Base-by-base conservation (phyloP, 352 stramenopile genomes). In the Globisporangium mamillatum region DNA sequence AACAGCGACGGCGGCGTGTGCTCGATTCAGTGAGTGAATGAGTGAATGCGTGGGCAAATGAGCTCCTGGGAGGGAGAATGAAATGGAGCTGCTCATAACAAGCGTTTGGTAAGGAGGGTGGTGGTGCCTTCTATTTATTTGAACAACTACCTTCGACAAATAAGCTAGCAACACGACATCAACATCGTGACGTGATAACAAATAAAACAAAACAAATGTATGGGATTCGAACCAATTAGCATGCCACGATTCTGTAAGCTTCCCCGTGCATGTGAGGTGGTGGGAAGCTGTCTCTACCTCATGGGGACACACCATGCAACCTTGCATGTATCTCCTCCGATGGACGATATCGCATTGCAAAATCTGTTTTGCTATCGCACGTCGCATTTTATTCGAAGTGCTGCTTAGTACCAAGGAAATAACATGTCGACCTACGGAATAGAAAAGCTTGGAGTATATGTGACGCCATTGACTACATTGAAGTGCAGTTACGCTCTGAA, bases 71-170 rank as follows among this genome's bases (percentile, higher is more conserved):
- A 46, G 12, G 38, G 38, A 46, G 38, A 46, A 46, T 46, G 38
- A 41, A 58, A 16, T 8, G 46, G 36, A 48, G 44, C 60, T 54
- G n/a, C 36, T 57, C 44, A 20, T 52, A 52, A 52, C 6, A 50
- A 52, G 24, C 25, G 32, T 29, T 52, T 34, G 55, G 24, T 38
- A 53, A 29, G 50, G 54, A 38, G 24, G 36, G 54, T 24, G n/a
- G 27, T 24, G n/a, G 18, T 55, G 34, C 27, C 46, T 52, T 66
- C 60, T 66, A 66, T 66, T 66, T 66, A 66, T 66, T 66, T 57
- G 48, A 66, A 36, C 36, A 59, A 60, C 60, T 60, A 61, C 52
- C 44, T 52, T 52, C n/a, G 29, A 16, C n/a, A 32, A 56, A 24
- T 32, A 9, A 16, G 18, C 41, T 32, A 32, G 29, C 27, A 4